phyloP scores from a whole-genome alignment of 164 flowering plant species.

The Magnolia officinalis region DNA sequence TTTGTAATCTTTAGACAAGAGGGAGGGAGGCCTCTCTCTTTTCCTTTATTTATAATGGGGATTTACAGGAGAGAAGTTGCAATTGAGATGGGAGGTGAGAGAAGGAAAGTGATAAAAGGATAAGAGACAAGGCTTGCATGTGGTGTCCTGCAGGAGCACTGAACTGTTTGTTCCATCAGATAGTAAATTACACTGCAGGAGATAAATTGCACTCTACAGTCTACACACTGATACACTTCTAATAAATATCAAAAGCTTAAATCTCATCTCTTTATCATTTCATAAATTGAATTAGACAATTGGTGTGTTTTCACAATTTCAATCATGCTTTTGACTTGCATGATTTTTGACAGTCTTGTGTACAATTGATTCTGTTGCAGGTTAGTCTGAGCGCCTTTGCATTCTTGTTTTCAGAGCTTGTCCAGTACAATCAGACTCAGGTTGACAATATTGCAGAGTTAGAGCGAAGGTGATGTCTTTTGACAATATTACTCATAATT shows the following conservation, averaged over 20 bases:
- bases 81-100: too few species aligned
- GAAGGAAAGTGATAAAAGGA: too few species aligned
- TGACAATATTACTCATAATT: background rate
- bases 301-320: background rate
- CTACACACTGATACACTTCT: background rate
- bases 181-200: background rate
- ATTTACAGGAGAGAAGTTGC: too few species aligned
- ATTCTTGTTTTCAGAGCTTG: constrained; percentile 93
- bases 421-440: constrained; percentile 95
- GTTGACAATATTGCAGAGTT: constrained; percentile 95
- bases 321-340: background rate
- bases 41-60: too few species aligned
- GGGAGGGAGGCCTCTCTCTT: too few species aligned
- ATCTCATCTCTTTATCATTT: background rate
- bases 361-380: constrained; percentile 34
- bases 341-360: background rate
- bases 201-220: background rate
- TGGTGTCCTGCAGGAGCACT: too few species aligned
- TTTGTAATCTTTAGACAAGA: too few species aligned
- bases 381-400: constrained; percentile 97
- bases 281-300: background rate
- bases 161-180: too few species aligned
- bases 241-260: background rate
- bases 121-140: too few species aligned
- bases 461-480: constrained; percentile 66